These are phyloP conservation scores for Annulohypoxylon moriforme DNA, from an alignment of 495 filamentous ascomycete species.

Conservation along the genomic window DNA sequence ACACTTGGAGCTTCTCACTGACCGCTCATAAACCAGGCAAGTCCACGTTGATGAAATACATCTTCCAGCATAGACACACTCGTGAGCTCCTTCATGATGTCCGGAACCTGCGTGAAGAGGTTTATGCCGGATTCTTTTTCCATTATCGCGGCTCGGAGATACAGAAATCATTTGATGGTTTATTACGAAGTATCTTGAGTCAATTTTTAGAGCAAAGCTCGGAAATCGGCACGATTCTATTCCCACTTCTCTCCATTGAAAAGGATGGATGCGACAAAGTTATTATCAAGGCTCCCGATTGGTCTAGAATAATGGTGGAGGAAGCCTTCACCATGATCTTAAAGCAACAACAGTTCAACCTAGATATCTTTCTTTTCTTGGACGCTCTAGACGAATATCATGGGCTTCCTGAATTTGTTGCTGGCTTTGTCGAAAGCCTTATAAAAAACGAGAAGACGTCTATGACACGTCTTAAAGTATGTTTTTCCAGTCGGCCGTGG, in stretches of 20 bases:
- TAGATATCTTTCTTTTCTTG: constrained; percentile 1
- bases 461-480: neutral
- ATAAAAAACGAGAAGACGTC: neutral
- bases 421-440: neutral
- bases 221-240: neutral
- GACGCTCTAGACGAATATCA: constrained; percentile 11
- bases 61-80: constrained; percentile 12
- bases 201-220: neutral
- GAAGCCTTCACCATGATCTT: neutral
- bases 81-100: constrained; percentile 12
- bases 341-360: neutral
- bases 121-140: constrained; percentile 16
- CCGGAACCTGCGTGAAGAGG: neutral
- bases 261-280: neutral
- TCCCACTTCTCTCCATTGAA: neutral
- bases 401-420: neutral
- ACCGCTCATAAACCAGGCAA: constrained; percentile 19
- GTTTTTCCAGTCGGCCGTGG: constrained; percentile 6
- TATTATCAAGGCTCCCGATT: neutral
- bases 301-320: neutral
- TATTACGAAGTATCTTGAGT: neutral
- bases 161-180: constrained; percentile 7
- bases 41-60: constrained; percentile 35
- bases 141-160: neutral
- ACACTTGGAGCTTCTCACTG: neutral